Conservation (phyloP, 768 basidiomycete species). For the Mycena maculata region DNA sequence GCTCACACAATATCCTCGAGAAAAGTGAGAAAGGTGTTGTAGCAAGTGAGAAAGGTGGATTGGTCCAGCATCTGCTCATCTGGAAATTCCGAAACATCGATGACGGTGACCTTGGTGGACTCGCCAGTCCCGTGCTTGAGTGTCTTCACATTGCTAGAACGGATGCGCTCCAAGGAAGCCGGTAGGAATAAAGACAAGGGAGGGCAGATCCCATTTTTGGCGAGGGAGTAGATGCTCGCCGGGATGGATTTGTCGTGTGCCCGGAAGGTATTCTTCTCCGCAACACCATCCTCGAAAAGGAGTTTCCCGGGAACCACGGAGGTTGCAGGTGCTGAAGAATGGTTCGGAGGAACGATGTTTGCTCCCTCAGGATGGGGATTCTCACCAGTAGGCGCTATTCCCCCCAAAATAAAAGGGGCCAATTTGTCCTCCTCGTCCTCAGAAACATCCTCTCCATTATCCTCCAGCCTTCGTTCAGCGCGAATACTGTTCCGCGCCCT, state of each 20-base stretch:
- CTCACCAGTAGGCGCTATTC: not conserved
- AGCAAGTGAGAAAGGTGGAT: not conserved
- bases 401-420: not conserved
- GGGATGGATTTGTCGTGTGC: slow-evolving; percentile 15
- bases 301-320: not conserved
- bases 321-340: not conserved
- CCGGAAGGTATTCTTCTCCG: not conserved
- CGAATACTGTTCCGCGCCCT: too few relatives aligned
- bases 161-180: slow-evolving; percentile 5
- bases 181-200: slow-evolving; percentile 12
- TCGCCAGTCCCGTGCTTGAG: slow-evolving; percentile 17
- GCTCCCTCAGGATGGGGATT: not conserved
- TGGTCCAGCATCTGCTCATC: slow-evolving; percentile 1
- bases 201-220: slow-evolving; percentile 21
- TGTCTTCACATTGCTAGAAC: slow-evolving; percentile 16
- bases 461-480: too few relatives aligned
- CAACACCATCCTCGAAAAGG: slow-evolving; percentile 1
- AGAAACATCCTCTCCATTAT: not conserved
- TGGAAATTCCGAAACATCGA: slow-evolving; percentile 17
- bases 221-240: not conserved
- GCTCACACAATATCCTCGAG: not conserved
- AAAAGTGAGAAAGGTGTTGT: slow-evolving; percentile 16
- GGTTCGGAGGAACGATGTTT: not conserved
- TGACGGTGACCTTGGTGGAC: slow-evolving; percentile 1
- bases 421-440: slow-evolving; percentile 10